Conservation (phyloP, 2,329 filamentous ascomycete species). For the Penicillium verrucosum region DNA sequence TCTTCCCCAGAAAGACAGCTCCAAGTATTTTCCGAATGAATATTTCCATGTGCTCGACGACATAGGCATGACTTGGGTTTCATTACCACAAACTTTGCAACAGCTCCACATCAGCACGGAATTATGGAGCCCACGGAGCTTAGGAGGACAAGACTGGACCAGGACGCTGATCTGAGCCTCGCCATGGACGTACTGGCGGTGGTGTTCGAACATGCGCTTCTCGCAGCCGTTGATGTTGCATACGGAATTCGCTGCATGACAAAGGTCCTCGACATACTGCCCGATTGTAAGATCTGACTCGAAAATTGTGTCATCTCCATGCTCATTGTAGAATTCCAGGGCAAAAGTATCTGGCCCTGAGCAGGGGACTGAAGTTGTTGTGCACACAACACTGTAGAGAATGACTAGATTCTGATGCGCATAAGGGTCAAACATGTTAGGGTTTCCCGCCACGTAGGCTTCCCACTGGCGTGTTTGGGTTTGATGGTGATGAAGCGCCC, state of each 20-base stretch:
- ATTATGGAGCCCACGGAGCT: conserved; percentile 63
- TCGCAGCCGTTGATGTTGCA: conserved; percentile 85
- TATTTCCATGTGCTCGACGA: conserved; percentile 96
- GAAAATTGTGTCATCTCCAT: conserved; percentile 66
- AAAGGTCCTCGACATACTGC: conserved; percentile 91
- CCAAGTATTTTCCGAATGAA: conserved; percentile 97
- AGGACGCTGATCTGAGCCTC: conserved; percentile 91
- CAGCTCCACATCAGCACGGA: conserved; percentile 97
- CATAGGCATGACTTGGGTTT: conserved; percentile 87
- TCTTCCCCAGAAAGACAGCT: conserved; percentile 92
- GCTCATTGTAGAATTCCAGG: conserved; percentile 90
- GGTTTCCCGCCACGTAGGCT: conserved; percentile 82
- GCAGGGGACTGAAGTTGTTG: conserved; percentile 88
- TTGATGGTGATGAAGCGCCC: conserved; percentile 86
- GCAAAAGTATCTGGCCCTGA: conserved; percentile 86
- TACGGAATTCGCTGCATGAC: conserved; percentile 68
- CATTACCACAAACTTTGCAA: conserved; percentile 86
- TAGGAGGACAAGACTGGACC: conserved; percentile 70
- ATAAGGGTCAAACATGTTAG: conserved; percentile 88
- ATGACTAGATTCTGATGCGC: conserved; percentile 96
- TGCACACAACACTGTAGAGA: conserved; percentile 89
- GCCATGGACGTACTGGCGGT: conserved; percentile 94
- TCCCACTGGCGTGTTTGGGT: conserved; percentile 97
- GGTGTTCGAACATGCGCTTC: conserved; percentile 84
- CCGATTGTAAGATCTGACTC: conserved; percentile 86